Base-by-base conservation (phyloP, 805 yeast genomes). In the Kuraishia molischiana region DNA sequence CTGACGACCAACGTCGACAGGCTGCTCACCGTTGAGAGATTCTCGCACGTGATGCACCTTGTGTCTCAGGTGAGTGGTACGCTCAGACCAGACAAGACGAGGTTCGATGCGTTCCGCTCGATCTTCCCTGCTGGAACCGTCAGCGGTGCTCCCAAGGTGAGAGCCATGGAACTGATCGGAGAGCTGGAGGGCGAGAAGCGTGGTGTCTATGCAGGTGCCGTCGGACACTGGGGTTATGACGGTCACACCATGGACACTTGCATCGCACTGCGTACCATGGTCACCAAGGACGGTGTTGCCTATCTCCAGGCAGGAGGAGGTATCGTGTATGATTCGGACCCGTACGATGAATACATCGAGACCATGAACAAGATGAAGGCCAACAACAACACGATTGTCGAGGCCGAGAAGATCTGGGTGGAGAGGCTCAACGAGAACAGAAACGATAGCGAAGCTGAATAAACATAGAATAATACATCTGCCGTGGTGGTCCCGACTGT, bases 111-210 rank as follows among this genome's bases (percentile, higher is more conserved):
- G 0, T 87, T 92, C 63, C 75, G 98, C 57, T 87, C 97, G 3
- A 85, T 92, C 39, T 92, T 92, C 77, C 99, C 99, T 17, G 98
- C 98, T 1, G 99, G 99, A 32, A 92, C 99, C 2, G 97, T 90
- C 10, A 80, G 94, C 39, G 99, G 99, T 29, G 97, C 99, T 2
- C 99, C 99, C 39, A 92, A 92, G 61, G 95, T 92, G 31, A 77
- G 75, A 50, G 98, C 98, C 8, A 92, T 92, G 97, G 94, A 89
- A 59, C 67, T 92, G 32, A 86, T 92, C 49, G 82, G 84, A 15
- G 95, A 85, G 56, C 64, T 90, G 35, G 98, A 92, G 56, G 72
- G 75, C 43, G 97, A 90, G 55, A 85, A 86, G 53, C 72, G 98
- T 54, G 98, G 97, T 34, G 89, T 90, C 6, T 92, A 92, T 54